Percentiles rank a stretch among this genome's conserved stretches.
phyloP scores from a whole-genome alignment of 805 yeast genomes.

The Lipomyces yamanashiensis region DNA sequence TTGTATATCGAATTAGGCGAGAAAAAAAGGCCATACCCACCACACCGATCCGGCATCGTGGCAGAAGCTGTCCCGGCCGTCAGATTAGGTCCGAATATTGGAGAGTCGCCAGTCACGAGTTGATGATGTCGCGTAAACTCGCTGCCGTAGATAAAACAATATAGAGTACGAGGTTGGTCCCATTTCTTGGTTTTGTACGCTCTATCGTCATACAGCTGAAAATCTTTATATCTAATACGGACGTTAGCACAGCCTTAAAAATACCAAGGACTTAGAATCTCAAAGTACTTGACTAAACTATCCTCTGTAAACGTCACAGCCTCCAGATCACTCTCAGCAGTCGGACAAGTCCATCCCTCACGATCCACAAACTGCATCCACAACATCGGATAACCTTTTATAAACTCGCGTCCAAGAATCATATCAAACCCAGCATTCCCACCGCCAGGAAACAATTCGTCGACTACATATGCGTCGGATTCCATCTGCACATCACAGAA shows the following conservation, averaged over 20 bases:
- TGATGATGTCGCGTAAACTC: not conserved
- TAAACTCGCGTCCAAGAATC: slow-evolving; percentile 13
- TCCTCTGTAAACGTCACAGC: slow-evolving; percentile 2
- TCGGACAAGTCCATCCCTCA: slow-evolving; percentile 19
- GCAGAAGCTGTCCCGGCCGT: not conserved
- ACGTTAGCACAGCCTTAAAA: not conserved
- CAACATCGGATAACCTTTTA: slow-evolving; percentile 2
- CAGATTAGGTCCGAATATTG: slow-evolving; percentile 3
- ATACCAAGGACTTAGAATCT: not conserved
- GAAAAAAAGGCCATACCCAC: slow-evolving; percentile 27
- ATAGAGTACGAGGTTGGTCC: not conserved
- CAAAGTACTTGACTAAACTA: slow-evolving; percentile 1
- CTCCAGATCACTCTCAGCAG: not conserved
- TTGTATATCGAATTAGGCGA: slow-evolving; percentile 18
- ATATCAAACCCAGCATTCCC: slow-evolving; percentile 18
- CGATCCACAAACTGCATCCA: slow-evolving; percentile 17
- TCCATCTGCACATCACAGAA: not conserved
- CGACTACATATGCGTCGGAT: slow-evolving; percentile 8
- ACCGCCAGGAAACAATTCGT: slow-evolving; percentile 22
- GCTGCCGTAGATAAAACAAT: slow-evolving; percentile 14
- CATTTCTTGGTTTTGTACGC: not conserved
- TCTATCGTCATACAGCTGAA: not conserved
- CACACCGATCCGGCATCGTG: not conserved
- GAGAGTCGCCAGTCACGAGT: not conserved
- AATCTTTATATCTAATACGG: slow-evolving; percentile 1